These are phyloP conservation scores for Diaporthe sp. DNA, from an alignment of 2,329 filamentous ascomycete genomes.

Conservation along the genomic window DNA sequence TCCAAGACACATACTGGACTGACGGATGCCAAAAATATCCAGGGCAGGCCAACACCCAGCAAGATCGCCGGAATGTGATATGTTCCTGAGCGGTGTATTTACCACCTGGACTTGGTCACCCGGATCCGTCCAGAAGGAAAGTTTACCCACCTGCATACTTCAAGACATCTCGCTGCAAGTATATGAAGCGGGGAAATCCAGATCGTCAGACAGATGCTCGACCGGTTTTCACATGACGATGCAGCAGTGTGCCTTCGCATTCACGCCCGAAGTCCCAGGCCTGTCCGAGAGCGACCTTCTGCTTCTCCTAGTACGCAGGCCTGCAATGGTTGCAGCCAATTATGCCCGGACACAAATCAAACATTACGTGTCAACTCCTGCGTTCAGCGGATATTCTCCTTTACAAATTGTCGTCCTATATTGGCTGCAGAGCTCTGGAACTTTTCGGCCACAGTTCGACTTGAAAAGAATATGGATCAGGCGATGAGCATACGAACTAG, in stretches of 20 bases:
- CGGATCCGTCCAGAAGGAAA: not conserved
- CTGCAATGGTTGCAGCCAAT: not conserved
- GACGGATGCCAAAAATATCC: not conserved
- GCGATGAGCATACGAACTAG: not conserved
- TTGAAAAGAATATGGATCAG: too few relatives aligned
- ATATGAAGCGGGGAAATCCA: slow-evolving; percentile 1
- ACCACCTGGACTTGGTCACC: too few relatives aligned
- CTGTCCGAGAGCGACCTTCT: not conserved
- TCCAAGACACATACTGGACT: not conserved
- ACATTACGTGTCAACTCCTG: slow-evolving; percentile 3
- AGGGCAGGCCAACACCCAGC: too few relatives aligned
- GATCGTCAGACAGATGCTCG: not conserved
- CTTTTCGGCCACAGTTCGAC: not conserved
- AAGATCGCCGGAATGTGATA: not conserved
- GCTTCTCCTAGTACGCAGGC: not conserved
- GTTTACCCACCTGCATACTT: slow-evolving; percentile 8
- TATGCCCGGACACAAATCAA: slow-evolving; percentile 8
- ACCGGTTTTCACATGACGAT: not conserved
- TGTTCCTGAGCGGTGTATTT: not conserved
- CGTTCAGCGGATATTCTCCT: not conserved
- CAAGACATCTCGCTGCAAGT: slow-evolving; percentile 15
- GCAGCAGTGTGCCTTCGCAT: not conserved
- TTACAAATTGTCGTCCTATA: not conserved
- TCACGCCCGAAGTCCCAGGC: not conserved
- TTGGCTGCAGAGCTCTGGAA: not conserved